Evolutionary conservation across 345 rosid species (phyloP).

Genomic region (Euphorbia peplus): DNA sequence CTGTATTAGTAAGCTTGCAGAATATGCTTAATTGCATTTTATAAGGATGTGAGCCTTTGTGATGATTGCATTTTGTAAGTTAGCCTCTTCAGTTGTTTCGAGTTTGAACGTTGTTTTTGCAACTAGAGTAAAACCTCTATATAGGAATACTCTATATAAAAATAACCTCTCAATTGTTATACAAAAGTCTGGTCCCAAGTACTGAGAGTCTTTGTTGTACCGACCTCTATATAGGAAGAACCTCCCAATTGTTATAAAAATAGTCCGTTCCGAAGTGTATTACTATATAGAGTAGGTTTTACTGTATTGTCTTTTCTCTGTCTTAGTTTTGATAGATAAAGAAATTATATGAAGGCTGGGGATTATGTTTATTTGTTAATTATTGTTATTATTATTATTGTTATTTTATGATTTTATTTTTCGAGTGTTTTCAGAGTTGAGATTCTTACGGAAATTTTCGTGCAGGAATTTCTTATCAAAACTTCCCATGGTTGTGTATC

Average conservation of each 20-base stretch:
- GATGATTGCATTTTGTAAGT: background rate
- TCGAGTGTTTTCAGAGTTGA: background rate
- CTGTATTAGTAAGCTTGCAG: background rate
- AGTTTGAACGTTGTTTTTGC: background rate
- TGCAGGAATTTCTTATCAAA: constrained; percentile 69
- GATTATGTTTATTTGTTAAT: background rate
- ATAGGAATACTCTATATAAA: too few relatives aligned
- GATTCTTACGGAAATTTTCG: constrained; percentile 20
- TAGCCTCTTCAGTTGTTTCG: background rate
- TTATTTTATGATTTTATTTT: constrained; percentile 4
- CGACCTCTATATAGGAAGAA: too few relatives aligned
- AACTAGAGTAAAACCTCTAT: too few relatives aligned
- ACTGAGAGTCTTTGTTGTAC: too few relatives aligned
- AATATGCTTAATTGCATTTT: constrained; percentile 24
- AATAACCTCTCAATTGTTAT: too few relatives aligned
- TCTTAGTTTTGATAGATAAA: background rate
- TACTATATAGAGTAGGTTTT: too few relatives aligned
- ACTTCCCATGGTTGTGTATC: constrained; percentile 63
- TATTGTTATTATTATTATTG: too few relatives aligned
- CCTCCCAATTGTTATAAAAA: too few relatives aligned
- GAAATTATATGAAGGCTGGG: background rate
- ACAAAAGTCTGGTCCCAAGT: too few relatives aligned
- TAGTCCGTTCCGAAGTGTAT: too few relatives aligned
- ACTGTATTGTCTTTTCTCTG: background rate
- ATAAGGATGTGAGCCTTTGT: too few relatives aligned